Conservation (phyloP, 1,284 basidiomycete genomes). For the Thecaphora thlaspeos region DNA sequence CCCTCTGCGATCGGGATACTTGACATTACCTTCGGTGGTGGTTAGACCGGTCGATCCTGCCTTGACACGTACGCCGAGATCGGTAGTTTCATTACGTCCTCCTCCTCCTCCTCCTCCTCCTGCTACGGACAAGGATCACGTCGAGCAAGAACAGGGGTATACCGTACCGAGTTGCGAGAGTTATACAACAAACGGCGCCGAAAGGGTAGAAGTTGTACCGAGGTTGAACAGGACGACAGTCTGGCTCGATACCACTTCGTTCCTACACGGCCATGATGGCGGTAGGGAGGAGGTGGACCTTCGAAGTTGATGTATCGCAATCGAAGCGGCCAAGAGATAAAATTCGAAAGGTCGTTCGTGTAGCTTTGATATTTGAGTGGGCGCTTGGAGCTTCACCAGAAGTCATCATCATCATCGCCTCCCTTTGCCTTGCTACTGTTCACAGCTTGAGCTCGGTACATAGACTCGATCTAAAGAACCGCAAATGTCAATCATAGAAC, state of each 20-base stretch:
- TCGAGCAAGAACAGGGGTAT: no score
- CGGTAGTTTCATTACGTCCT: neutral
- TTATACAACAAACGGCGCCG: conserved; percentile 29
- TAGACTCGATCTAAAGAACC: conserved; percentile 77
- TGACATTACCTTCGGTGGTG: conserved; percentile 21
- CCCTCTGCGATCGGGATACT: conserved; percentile 33
- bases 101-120: conserved; percentile 5
- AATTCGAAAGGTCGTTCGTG: no score
- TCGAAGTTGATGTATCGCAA: no score
- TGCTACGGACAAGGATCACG: no score
- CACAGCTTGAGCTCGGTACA: conserved; percentile 81
- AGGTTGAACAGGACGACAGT: conserved; percentile 11
- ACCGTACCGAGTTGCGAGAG: conserved; percentile 28
- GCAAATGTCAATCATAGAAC: conserved; percentile 5
- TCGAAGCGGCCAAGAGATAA: no score
- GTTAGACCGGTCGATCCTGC: conserved; percentile 9
- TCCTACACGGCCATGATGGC: neutral
- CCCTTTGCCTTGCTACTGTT: conserved; percentile 66
- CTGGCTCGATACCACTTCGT: conserved; percentile 9
- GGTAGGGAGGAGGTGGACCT: neutral
- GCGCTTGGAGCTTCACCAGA: no score
- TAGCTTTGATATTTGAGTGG: no score
- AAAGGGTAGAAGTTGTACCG: conserved; percentile 23
- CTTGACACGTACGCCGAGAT: neutral
- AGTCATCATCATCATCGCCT: conserved; percentile 76